These are phyloP conservation scores for Aspergillus spinulosporus DNA, from an alignment of 2,329 filamentous ascomycete genomes.

Conservation along the genomic window DNA sequence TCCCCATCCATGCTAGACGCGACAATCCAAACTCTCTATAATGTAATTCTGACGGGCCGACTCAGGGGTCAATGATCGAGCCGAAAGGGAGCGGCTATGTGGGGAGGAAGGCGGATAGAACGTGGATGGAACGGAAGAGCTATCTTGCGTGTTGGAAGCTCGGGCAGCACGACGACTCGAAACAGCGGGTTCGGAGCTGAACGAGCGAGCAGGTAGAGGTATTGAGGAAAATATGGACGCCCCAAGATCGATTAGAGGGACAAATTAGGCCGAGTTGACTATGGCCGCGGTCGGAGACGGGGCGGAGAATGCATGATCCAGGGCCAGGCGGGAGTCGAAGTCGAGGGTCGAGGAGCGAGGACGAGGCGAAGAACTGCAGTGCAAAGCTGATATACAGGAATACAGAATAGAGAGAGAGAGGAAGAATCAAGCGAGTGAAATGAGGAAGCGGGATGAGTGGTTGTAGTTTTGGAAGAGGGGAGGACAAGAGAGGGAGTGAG, in stretches of 20 bases:
- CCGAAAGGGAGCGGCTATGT: conserved; percentile 12
- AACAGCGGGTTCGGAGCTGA: conserved; percentile 7
- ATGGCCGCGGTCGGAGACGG: conserved; percentile 35
- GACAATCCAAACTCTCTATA: conserved; percentile 5
- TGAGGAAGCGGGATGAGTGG: conserved; percentile 9
- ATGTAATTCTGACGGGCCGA: conserved; percentile 8
- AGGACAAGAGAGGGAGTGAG: background rate
- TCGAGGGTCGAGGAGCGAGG: background rate
- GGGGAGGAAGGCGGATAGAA: conserved; percentile 15
- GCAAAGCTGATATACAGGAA: conserved; percentile 6
- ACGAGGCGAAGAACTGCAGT: conserved; percentile 6
- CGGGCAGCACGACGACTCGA: conserved; percentile 15
- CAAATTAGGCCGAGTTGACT: conserved; percentile 27
- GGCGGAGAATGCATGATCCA: conserved; percentile 36
- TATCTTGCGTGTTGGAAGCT: conserved; percentile 14
- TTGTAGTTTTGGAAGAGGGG: background rate
- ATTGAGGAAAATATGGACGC: background rate
- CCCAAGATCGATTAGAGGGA: conserved; percentile 9
- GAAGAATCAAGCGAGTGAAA: conserved; percentile 11
- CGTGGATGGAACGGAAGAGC: conserved; percentile 15
- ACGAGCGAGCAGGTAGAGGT: conserved; percentile 6
- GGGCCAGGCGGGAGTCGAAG: conserved; percentile 4
- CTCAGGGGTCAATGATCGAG: conserved; percentile 12
- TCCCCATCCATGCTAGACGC: conserved; percentile 76
- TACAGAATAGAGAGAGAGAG: conserved; percentile 4